Base-by-base conservation (phyloP, 2,329 filamentous ascomycete genomes). In the Lachnellula cervina region DNA sequence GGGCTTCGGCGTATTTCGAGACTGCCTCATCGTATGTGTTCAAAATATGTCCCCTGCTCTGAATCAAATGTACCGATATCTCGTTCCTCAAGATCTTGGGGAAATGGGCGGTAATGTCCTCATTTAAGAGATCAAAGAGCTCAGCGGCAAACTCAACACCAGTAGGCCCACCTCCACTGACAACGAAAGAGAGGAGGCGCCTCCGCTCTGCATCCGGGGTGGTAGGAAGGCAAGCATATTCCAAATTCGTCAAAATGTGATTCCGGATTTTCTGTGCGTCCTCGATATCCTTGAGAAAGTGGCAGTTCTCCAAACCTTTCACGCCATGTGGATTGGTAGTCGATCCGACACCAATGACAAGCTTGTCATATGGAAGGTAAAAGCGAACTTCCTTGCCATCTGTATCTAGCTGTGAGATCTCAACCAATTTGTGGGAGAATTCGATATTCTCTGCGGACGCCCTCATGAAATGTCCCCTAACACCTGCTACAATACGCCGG, bases 131-230 rank as follows among this genome's bases (percentile, higher is more conserved):
- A 72, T 99, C 94, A 70, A 89, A 97, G 6, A 99, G 80, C 70
- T 99, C 94, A 5, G 94, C 94, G 1, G 95, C 95, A 66, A 99
- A 99, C 71, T 99, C 94, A 37, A 99, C 94, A 58, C 94, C 94
- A 0, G 94, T 99, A 3, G 94, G 94, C 0, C 94, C 94, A 65
- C 94, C 94, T 52, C 94, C 94, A 68, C 90, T 93, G 55, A 99
- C 77, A n/a, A 97, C 94, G 67, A 99, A 99, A 0, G 94, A 97
- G 4, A 99, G 79, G 16, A 99, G 77, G 40, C 93, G 84, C 68
- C 81, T 87, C 60, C 94, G 85, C 73, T 99, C 94, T 44, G 91
- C 86, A 66, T 99, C 93, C 0, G 82, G 76, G 0, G 92, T 97
- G 0, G 92, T 97, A 0, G 95, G 95, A n/a, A 99, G 76, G 67